These are phyloP conservation scores for Cordyceps javanica DNA, from an alignment of 2,329 filamentous ascomycete species.

Conservation along the genomic window DNA sequence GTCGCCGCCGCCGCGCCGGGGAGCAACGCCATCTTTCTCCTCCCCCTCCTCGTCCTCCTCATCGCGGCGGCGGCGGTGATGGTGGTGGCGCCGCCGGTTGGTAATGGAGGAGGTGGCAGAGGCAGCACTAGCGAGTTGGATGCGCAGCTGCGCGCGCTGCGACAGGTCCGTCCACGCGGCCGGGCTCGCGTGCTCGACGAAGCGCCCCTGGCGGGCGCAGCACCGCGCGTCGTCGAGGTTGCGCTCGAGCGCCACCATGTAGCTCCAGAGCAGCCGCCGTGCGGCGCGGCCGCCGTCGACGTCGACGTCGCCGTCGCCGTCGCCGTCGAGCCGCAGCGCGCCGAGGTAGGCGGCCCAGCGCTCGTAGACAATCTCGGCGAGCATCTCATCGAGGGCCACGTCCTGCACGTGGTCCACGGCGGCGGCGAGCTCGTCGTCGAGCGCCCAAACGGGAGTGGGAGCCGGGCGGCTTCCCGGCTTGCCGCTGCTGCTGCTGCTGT, in stretches of 20 bases:
- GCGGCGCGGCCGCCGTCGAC: slow-evolving; percentile 6
- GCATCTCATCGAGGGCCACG: slow-evolving; percentile 6
- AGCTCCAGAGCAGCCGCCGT: slow-evolving; percentile 17
- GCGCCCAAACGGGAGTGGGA: neutral
- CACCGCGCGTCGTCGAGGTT: slow-evolving; percentile 20
- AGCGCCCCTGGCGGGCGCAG: slow-evolving; percentile 14
- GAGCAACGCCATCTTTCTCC: neutral
- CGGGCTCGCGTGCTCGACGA: neutral
- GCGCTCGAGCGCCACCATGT: slow-evolving; percentile 20
- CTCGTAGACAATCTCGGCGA: slow-evolving; percentile 12
- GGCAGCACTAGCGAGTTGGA: slow-evolving; percentile 12
- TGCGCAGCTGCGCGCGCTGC: slow-evolving; percentile 12
- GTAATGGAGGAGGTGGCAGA: neutral
- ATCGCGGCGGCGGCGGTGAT: neutral
- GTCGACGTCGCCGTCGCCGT: slow-evolving; percentile 10
- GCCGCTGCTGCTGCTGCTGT: neutral
- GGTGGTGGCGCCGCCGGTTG: too few relatives aligned
- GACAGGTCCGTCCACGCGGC: neutral
- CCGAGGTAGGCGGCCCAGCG: slow-evolving; percentile 21
- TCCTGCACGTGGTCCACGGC: neutral
- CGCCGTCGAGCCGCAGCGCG: slow-evolving; percentile 16
- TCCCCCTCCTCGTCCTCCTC: too few relatives aligned
- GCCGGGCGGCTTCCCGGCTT: neutral
- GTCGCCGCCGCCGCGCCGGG: neutral
- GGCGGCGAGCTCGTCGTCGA: slow-evolving; percentile 2